These are phyloP conservation scores for Moniliella sp. DNA, from an alignment of 1,284 basidiomycete species.

Conservation along the genomic window DNA sequence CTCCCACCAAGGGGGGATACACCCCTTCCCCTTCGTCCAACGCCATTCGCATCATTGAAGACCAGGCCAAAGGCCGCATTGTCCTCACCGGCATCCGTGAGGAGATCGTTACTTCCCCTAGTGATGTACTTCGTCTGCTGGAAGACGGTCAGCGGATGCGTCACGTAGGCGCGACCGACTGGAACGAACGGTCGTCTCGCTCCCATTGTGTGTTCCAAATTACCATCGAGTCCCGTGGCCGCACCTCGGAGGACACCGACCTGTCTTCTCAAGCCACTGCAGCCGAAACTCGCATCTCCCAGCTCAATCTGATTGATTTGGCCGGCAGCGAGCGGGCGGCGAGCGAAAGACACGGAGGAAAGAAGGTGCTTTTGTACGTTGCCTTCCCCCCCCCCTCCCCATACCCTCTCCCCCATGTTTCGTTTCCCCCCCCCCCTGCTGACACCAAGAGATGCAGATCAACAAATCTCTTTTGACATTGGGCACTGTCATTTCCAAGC, in stretches of 20 bases:
- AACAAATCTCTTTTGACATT: slow-evolving; percentile 37
- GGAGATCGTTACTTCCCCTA: slow-evolving; percentile 38
- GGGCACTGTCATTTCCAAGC: slow-evolving; percentile 41
- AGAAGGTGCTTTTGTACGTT: too few relatives aligned
- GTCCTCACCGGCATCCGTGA: slow-evolving; percentile 39
- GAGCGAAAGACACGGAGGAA: slow-evolving; percentile 38
- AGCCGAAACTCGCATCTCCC: slow-evolving; percentile 23
- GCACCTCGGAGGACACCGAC: slow-evolving; percentile 1
- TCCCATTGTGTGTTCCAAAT: slow-evolving; percentile 55
- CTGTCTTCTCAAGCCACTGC: too few relatives aligned
- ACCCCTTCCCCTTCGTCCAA: slow-evolving; percentile 3
- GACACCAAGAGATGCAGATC: slow-evolving; percentile 36
- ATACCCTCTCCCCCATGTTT: too few relatives aligned
- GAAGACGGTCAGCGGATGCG: slow-evolving; percentile 64
- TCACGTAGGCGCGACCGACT: slow-evolving; percentile 80
- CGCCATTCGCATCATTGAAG: slow-evolving; percentile 26
- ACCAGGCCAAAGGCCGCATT: slow-evolving; percentile 36
- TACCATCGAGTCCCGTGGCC: slow-evolving; percentile 28
- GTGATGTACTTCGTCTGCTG: slow-evolving; percentile 45
- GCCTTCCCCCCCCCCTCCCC: too few relatives aligned
- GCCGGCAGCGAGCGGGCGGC: slow-evolving; percentile 43
- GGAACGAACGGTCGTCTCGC: slow-evolving; percentile 84
- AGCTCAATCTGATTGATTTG: slow-evolving; percentile 41
- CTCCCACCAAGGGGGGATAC: slow-evolving; percentile 10
- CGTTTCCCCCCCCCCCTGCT: too few relatives aligned